Evolutionary conservation across 441 rosid species (phyloP).

Genomic region (Erodium moschatum): DNA sequence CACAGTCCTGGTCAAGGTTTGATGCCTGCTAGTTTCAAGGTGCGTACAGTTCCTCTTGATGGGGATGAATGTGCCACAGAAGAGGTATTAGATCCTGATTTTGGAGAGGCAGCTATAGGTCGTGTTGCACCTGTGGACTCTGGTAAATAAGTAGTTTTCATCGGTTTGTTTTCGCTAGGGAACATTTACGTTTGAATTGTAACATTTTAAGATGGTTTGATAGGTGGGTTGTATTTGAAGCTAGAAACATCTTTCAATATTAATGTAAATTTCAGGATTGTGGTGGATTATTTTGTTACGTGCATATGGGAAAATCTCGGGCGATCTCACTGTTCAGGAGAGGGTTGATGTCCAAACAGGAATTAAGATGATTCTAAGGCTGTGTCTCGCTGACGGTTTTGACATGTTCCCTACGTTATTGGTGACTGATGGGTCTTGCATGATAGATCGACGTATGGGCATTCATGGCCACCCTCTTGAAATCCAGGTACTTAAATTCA

Average conservation of each 20-base stretch:
- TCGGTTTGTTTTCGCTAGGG: too few species aligned
- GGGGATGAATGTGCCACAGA: constrained; percentile 69
- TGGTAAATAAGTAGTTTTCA: constrained; percentile 29
- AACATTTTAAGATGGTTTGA: not conserved
- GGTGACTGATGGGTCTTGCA: constrained; percentile 91
- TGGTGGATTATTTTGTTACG: constrained; percentile 94
- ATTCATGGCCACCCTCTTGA: constrained; percentile 92
- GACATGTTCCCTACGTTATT: constrained; percentile 90
- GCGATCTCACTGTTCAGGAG: constrained; percentile 76
- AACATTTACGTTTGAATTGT: too few species aligned
- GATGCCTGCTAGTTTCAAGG: constrained; percentile 97
- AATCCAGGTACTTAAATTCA: constrained; percentile 49
- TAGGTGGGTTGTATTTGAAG: constrained; percentile 11
- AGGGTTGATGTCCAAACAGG: constrained; percentile 96
- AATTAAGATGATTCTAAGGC: constrained; percentile 69
- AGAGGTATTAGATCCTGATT: constrained; percentile 82
- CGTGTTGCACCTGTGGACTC: constrained; percentile 82
- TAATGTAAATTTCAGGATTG: constrained; percentile 40
- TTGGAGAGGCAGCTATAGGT: constrained; percentile 91
- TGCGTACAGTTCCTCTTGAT: constrained; percentile 55
- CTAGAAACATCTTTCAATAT: not conserved
- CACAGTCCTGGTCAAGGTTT: constrained; percentile 95
- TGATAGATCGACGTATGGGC: constrained; percentile 93
- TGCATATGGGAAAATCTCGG: constrained; percentile 76
- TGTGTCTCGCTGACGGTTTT: constrained; percentile 85